A percentile compares a stretch with the other conserved stretches of the same genome.
Evolutionary conservation across 2,329 filamentous ascomycete species (phyloP).

Genomic region (Arthrinium phaeospermum): DNA sequence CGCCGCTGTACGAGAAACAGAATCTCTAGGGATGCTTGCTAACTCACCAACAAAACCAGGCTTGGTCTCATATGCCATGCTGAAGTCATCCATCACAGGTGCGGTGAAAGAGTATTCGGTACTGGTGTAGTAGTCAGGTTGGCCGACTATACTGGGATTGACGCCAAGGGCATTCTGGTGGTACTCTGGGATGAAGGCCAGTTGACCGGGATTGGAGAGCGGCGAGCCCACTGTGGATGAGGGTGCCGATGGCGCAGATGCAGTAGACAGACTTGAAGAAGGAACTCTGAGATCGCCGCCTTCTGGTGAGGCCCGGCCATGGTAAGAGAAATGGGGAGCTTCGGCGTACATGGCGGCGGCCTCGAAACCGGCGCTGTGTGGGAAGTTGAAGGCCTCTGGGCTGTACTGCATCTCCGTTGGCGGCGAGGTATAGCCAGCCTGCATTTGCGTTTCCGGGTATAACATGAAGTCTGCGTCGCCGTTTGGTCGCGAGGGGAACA

Average conservation of each 20-base stretch:
- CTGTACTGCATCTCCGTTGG: slow-evolving; percentile 55
- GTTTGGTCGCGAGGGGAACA: slow-evolving; percentile 35
- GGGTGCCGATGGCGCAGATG: slow-evolving; percentile 66
- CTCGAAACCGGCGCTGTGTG: slow-evolving; percentile 52
- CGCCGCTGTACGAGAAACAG: slow-evolving; percentile 28
- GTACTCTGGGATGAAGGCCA: slow-evolving; percentile 65
- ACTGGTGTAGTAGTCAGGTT: slow-evolving; percentile 57
- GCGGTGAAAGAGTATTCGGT: slow-evolving; percentile 61
- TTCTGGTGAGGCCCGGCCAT: slow-evolving; percentile 55
- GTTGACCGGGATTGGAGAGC: slow-evolving; percentile 64
- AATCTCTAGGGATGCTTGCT: slow-evolving; percentile 43
- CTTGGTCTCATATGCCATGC: slow-evolving; percentile 55
- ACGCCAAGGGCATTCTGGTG: slow-evolving; percentile 60
- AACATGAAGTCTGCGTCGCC: slow-evolving; percentile 41
- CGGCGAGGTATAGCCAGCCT: slow-evolving; percentile 36
- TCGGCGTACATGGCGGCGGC: slow-evolving; percentile 54
- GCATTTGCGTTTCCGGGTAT: slow-evolving; percentile 36
- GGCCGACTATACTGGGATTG: slow-evolving; percentile 67
- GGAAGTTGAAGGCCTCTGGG: slow-evolving; percentile 52
- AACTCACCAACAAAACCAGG: slow-evolving; percentile 63
- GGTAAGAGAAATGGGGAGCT: slow-evolving; percentile 49
- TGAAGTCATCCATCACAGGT: slow-evolving; percentile 56
- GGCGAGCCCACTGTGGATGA: slow-evolving; percentile 73
- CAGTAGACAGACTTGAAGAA: slow-evolving; percentile 65
- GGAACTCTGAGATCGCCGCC: slow-evolving; percentile 56